phyloP scores from a whole-genome alignment of 2,329 filamentous ascomycete species.

The Epichloe brachyelytri region DNA sequence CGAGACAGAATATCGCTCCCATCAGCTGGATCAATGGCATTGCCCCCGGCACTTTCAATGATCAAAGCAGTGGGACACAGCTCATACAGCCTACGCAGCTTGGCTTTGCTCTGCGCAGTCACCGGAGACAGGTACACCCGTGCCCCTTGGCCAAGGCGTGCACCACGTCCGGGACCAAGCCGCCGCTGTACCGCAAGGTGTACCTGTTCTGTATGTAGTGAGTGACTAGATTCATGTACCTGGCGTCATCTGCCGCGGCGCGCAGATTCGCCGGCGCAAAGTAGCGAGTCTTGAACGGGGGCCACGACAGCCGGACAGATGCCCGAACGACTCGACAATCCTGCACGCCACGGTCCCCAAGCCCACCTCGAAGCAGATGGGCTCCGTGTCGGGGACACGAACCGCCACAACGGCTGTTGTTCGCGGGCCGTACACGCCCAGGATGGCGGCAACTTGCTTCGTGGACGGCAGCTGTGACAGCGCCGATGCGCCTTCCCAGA shows the following conservation, averaged over 20 bases:
- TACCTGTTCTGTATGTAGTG: constrained; percentile 39
- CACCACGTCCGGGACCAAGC: constrained; percentile 47
- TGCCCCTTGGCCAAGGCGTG: constrained; percentile 49
- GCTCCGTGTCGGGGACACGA: constrained; percentile 26
- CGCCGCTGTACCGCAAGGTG: constrained; percentile 47
- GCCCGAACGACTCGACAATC: too few relatives aligned
- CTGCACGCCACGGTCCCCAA: constrained; percentile 10
- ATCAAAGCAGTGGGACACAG: constrained; percentile 46
- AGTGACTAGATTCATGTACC: constrained; percentile 36
- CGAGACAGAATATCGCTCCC: constrained; percentile 29
- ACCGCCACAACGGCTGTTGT: constrained; percentile 43
- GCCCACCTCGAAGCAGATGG: constrained; percentile 39
- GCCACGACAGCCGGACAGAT: too few relatives aligned
- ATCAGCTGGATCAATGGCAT: constrained; percentile 35
- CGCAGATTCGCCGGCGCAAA: constrained; percentile 52
- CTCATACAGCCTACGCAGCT: constrained; percentile 47
- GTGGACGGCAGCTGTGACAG: constrained; percentile 25
- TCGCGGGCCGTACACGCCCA: constrained; percentile 42
- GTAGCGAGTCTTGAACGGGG: constrained; percentile 37
- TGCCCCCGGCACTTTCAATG: constrained; percentile 46
- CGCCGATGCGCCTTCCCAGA: constrained; percentile 40
- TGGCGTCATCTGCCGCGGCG: constrained; percentile 35
- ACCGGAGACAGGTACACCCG: constrained; percentile 49
- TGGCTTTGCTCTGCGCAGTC: constrained; percentile 36
- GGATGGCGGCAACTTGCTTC: constrained; percentile 34